Base-by-base conservation (phyloP, 768 basidiomycete genomes). In the Scleroderma bovista region DNA sequence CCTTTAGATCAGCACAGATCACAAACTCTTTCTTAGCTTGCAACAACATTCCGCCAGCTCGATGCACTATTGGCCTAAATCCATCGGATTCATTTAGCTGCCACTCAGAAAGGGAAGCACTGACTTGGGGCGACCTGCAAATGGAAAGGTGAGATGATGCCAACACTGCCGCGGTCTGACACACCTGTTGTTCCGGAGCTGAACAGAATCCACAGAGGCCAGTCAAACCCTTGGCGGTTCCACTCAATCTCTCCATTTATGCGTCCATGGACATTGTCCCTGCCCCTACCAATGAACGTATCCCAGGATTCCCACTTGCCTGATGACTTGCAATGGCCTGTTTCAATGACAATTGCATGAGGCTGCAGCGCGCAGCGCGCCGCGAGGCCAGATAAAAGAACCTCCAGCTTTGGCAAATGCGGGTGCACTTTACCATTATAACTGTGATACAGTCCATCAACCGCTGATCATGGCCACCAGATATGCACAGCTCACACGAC, bases 161-260 rank as follows among this genome's bases (percentile, higher is more conserved):
- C 13, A 19, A 36, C 2, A n/a, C 34, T 15, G 19, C 12, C 12
- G 19, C 19, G 20, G 13, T 17, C 10, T 29, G 36, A 19, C 68
- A 55, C 53, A 68, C 88, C 88, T 31, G 89, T 92, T 26, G 89
- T 91, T 11, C 88, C 89, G 46, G 84, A 87, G 54, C 84, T 87
- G 69, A 91, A 91, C 26, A 91, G 74, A 53, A 92, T 86, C 88
- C 88, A 91, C 8, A 91, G 73, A n/a, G 88, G 88, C 62, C 81
- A 75, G 63, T 89, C 79, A 67, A 91, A 91, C 12, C 74, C 67
- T 34, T 75, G 72, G 43, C 81, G 74, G 44, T 69, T 58, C 78
- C 84, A 90, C 54, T 74, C 63, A 55, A 88, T 83, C 67, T 85
- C 82, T 52, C 81, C 83, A 34, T 73, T 66, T 22, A 60, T 44